phyloP scores from a whole-genome alignment of 768 basidiomycete genomes.

The Epithele typhae region DNA sequence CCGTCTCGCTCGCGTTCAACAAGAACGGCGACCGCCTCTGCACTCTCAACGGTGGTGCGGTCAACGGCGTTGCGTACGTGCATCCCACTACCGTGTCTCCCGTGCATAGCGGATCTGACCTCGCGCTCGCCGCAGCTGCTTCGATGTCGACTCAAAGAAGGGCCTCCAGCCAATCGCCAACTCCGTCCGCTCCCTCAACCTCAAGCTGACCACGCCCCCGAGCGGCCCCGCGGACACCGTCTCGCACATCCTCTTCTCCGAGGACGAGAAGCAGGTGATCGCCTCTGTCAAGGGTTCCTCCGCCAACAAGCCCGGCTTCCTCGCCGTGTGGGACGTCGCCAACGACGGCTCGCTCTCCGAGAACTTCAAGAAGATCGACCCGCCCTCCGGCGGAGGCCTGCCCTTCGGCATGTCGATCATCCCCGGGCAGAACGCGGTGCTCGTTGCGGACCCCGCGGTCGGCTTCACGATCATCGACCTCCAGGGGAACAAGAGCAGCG shows the following conservation, averaged over 20 bases:
- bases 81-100: not conserved
- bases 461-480: constrained; percentile 29
- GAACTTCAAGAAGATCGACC: constrained; percentile 33
- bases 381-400: constrained; percentile 38
- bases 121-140: constrained; percentile 33
- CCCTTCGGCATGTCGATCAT: constrained; percentile 44
- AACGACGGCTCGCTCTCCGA: constrained; percentile 40
- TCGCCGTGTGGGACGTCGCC: constrained; percentile 47
- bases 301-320: constrained; percentile 39
- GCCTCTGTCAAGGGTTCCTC: constrained; percentile 47
- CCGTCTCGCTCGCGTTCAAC: constrained; percentile 22
- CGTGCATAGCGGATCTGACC: not conserved
- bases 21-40: constrained; percentile 11
- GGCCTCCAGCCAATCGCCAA: constrained; percentile 38
- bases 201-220: constrained; percentile 50
- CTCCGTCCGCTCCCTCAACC: constrained; percentile 37
- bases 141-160: constrained; percentile 34
- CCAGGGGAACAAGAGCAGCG: constrained; percentile 15
- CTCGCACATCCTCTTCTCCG: constrained; percentile 43
- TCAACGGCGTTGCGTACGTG: constrained; percentile 39
- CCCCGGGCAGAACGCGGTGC: constrained; percentile 26
- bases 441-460: constrained; percentile 25
- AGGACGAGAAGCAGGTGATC: constrained; percentile 40
- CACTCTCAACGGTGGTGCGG: constrained; percentile 38
- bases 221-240: constrained; percentile 42